Conservation (phyloP, 805 yeast genomes). For the Yarrowia sp. region DNA sequence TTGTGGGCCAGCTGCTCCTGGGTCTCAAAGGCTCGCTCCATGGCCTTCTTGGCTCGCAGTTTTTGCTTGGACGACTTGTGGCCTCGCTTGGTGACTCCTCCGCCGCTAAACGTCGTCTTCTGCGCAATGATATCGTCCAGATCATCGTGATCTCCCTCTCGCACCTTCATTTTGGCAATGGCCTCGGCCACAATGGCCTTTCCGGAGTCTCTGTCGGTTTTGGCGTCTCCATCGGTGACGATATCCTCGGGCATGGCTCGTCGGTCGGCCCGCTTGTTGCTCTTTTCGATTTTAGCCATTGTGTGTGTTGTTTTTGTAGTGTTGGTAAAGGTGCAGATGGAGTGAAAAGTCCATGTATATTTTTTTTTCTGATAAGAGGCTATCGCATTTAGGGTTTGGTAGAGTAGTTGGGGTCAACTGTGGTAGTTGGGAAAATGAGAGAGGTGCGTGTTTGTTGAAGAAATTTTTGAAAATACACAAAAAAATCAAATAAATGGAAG, state of each 20-base stretch:
- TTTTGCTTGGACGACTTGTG: slow-evolving; percentile 9
- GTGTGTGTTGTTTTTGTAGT: background rate
- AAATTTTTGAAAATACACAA: background rate
- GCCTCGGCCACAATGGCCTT: slow-evolving; percentile 17
- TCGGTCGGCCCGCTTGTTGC: slow-evolving; percentile 25
- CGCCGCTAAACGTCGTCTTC: slow-evolving; percentile 8
- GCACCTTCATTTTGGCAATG: slow-evolving; percentile 26
- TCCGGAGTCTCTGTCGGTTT: slow-evolving; percentile 18
- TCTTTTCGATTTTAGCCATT: slow-evolving; percentile 1
- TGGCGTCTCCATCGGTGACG: background rate
- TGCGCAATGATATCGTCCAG: slow-evolving; percentile 11
- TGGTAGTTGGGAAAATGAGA: background rate
- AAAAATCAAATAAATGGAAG: too few species aligned
- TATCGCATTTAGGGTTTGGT: slow-evolving; percentile 8
- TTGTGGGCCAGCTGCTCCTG: slow-evolving; percentile 23
- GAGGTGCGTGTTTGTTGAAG: background rate
- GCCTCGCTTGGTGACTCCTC: slow-evolving; percentile 24
- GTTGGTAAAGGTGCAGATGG: background rate
- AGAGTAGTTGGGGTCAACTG: background rate
- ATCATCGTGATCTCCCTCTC: slow-evolving; percentile 22
- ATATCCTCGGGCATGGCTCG: slow-evolving; percentile 24
- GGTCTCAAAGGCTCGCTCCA: slow-evolving; percentile 21
- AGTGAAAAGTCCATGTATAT: background rate
- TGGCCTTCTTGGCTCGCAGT: slow-evolving; percentile 8
- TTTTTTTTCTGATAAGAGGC: slow-evolving; percentile 21